Base-by-base conservation (phyloP, 1,284 basidiomycete species). In the Cryptococcus amylolentus region DNA sequence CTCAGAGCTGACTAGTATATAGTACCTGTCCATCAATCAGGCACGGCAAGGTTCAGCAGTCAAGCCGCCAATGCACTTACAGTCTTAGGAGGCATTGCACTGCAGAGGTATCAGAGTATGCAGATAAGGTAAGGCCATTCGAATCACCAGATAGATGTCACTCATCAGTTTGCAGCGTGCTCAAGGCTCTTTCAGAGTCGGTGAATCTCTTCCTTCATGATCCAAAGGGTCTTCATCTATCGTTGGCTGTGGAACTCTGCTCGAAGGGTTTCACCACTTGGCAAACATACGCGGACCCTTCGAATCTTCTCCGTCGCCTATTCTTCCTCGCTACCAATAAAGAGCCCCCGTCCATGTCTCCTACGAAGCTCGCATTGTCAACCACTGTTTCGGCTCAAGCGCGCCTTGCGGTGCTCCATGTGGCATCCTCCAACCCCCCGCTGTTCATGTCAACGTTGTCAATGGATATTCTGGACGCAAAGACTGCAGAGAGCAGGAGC, bases 371-470 rank as follows among this genome's bases (percentile, higher is more conserved):
- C 7, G 31, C 31, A 35, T 7, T 35, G 10, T 67, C 35, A 40
- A 55, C 64, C 3, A 61, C 51, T 10, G 58, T 71, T 5, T 71
- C 77, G 0, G 72, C 78, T 2, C 73, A 78, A 54, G 91, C 95
- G 0, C 84, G 93, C 47, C 75, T 84, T 12, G 91, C 91, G 1
- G 87, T 95, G 4, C 77, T 98, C 14, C 86, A 89, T 48, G 89
- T 97, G 38, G 93, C 93, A 0, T 82, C 84, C 0, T 83, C 83
- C 50, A 89, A 94, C 67, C 91, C 92, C 12, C 86, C 87, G 2
- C 77, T 98, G 18, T 97, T 98, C 78, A 97, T 98, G 88, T 90
- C 91, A 1, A 97, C 95, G 0, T 77, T 98, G 26, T 86, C 88
- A 3, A 82, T 95, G 67, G 95, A 97, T 71, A 93, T 98, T 46